Evolutionary conservation across 345 rosid species (phyloP).

Genomic region (Eutrema yunnanense): DNA sequence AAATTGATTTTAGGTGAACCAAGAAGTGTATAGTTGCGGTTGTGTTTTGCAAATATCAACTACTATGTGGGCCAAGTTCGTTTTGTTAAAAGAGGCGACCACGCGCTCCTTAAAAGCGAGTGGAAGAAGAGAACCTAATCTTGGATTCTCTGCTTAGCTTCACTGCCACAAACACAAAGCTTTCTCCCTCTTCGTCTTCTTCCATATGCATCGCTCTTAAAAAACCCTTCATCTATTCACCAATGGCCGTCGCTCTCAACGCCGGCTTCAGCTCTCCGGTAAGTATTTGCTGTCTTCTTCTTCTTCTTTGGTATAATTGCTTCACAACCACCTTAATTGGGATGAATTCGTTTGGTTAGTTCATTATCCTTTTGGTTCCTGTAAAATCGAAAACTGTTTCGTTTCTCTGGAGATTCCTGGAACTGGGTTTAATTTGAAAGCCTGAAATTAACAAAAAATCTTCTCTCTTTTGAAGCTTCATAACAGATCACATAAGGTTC

Average conservation of each 20-base stretch:
- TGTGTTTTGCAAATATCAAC: neutral
- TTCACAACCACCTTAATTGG: neutral
- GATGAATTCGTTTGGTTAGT: neutral
- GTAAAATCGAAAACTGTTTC: neutral
- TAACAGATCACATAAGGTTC: neutral
- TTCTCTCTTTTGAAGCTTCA: slow-evolving; percentile 17
- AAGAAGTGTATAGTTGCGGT: neutral
- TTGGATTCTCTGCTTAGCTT: slow-evolving; percentile 10
- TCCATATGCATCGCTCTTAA: slow-evolving; percentile 19
- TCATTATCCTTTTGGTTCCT: neutral
- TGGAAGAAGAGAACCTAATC: slow-evolving; percentile 16
- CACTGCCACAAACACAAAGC: slow-evolving; percentile 22
- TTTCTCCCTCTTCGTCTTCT: neutral
- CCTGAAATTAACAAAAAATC: slow-evolving; percentile 3
- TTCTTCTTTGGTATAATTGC: neutral
- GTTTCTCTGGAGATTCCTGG: neutral
- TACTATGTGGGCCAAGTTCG: too few relatives aligned
- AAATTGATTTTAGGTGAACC: neutral
- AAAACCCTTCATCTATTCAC: neutral
- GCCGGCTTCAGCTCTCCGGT: slow-evolving; percentile 30
- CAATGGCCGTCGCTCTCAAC: slow-evolving; percentile 29
- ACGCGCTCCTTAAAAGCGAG: neutral
- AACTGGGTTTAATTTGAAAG: neutral
- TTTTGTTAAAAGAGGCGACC: neutral
- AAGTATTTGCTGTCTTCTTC: neutral